Evolutionary conservation across 2,329 filamentous ascomycete species (phyloP), one percentile per base, ranked within the genome.

Genomic region (Aspergillus aculeatus): DNA sequence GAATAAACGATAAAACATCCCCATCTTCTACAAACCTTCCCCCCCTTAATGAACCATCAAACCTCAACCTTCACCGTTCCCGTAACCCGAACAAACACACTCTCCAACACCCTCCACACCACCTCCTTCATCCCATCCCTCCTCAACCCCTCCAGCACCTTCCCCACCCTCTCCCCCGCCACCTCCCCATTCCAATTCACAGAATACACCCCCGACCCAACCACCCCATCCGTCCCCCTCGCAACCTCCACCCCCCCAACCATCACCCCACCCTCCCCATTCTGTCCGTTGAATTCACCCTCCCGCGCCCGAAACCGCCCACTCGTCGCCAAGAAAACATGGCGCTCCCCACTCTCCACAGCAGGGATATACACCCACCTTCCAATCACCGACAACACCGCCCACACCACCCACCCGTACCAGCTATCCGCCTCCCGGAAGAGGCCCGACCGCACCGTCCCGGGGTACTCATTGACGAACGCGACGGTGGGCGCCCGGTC

Each of bases 251-350:
- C n/a, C 4, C 52, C 38, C 52, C 47, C 52, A n/a, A 44, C n/a
- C 16, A 47, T 5, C 23, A 29, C 16, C 24, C 44, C 26, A 29
- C 26, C 26, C 7, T 29, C 26, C 26, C 26, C 26, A 29, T 10
- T 19, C 11, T n/a, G 24, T n/a, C 21, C 44, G 2, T 3, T 35
- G 2, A 31, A 32, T 1, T 5, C 50, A 2, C 31, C 31, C 4
- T 51, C 14, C 4, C 38, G 12, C 12, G 58, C 26, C 4, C 32
- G 58, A 26, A 53, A 60, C 24, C 29, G n/a, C n/a, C 35, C 49
- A 44, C 49, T 60, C 16, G 58, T 62, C 12, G 52, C 21, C 12
- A 52, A 26, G 38, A 55, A 62, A 2, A 64, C 32, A 52, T 62
- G 54, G 23, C 62, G 50, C 31, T 60, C 58, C 4, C 31, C 54